Evolutionary conservation across 108 stramenopile genomes (phyloP).

Genomic region (Schizochytrium sp.): DNA sequence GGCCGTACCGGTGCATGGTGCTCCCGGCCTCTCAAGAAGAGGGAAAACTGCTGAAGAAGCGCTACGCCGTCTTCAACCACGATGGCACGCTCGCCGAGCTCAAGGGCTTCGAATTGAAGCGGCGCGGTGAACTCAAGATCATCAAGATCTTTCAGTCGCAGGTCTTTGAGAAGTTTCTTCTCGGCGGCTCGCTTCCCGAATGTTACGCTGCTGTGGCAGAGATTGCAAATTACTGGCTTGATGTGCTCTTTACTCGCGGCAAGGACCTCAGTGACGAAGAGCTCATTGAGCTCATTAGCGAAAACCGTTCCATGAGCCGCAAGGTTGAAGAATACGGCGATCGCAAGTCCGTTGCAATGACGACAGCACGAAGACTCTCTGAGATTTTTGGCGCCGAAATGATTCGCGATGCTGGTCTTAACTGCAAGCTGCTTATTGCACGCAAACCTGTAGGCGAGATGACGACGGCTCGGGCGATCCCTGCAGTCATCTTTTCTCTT

Average conservation of each 20-base stretch:
- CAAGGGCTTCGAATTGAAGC: constrained; percentile 98
- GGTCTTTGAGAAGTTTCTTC: constrained; percentile 89
- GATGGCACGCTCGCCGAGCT: constrained; percentile 96
- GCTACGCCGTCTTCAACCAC: constrained; percentile 98
- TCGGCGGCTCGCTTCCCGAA: constrained; percentile 69
- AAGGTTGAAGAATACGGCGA: constrained; percentile 93
- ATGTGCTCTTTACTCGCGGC: constrained; percentile 85
- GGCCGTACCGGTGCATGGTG: constrained; percentile 97
- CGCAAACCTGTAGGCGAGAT: constrained; percentile 86
- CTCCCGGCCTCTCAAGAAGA: constrained; percentile 96
- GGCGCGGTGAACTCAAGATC: constrained; percentile 95
- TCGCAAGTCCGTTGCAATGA: constrained; percentile 89
- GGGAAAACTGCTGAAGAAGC: constrained; percentile 94
- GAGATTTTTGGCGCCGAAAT: constrained; percentile 96
- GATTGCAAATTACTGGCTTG: constrained; percentile 95
- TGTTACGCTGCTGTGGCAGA: constrained; percentile 92
- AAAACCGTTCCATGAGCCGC: constrained; percentile 92
- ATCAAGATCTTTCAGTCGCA: constrained; percentile 97
- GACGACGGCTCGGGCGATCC: constrained; percentile 89
- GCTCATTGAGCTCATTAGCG: constrained; percentile 89
- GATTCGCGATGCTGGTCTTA: constrained; percentile 92
- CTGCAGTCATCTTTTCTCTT: constrained; percentile 88
- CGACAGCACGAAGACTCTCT: constrained; percentile 88
- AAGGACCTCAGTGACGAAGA: constrained; percentile 84
- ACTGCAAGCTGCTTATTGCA: constrained; percentile 92